A percentile compares a stretch with the other conserved stretches of the same genome.
Evolutionary conservation across 129 eudicot genomes (phyloP).

Genomic region (Glebionis coronaria): DNA sequence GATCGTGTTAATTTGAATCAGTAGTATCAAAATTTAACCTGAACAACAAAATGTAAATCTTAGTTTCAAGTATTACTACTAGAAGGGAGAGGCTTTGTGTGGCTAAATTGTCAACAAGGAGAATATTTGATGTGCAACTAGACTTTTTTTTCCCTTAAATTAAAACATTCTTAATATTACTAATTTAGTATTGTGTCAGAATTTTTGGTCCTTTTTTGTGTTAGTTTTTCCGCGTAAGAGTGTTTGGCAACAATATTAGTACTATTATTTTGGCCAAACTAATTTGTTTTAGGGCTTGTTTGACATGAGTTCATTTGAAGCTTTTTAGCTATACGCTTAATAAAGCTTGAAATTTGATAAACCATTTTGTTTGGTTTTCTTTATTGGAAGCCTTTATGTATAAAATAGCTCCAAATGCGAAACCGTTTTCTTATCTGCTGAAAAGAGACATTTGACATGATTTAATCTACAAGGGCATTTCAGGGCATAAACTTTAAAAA

Average conservation of each 20-base stretch:
- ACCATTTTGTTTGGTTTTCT: too few species aligned
- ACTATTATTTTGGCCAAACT: background rate
- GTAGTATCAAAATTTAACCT: conserved; percentile 8
- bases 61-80: conserved; percentile 7
- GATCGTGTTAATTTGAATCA: background rate
- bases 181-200: background rate
- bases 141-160: conserved; percentile 4
- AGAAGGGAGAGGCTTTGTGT: conserved; percentile 7
- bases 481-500: too few species aligned
- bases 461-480: too few species aligned
- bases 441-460: too few species aligned
- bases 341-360: too few species aligned
- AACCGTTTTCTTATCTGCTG: too few species aligned
- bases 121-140: conserved; percentile 12
- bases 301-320: too few species aligned
- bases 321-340: too few species aligned
- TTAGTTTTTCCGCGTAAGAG: background rate
- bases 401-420: too few species aligned
- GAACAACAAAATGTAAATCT: conserved; percentile 13
- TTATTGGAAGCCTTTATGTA: too few species aligned
- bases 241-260: background rate
- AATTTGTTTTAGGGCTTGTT: too few species aligned
- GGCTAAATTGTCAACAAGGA: conserved; percentile 15
- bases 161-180: background rate
- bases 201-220: background rate